These are phyloP conservation scores for Ustanciosporium gigantosporum DNA, from an alignment of 1,284 basidiomycete species.

Conservation along the genomic window DNA sequence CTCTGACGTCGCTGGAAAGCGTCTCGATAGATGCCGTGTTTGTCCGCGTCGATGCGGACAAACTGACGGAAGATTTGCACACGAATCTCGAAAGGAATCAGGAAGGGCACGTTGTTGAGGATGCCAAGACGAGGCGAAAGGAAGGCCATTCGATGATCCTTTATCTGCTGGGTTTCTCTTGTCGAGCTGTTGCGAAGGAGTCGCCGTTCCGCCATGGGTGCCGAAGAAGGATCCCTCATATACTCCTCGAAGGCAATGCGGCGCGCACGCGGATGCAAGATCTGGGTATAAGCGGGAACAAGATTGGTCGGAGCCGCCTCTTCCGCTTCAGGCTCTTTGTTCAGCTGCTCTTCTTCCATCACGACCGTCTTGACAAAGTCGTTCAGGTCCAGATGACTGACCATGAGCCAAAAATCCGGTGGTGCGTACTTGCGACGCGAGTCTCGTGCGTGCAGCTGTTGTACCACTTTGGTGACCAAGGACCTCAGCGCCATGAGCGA, in stretches of 20 bases:
- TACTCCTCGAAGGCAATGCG: slow-evolving; percentile 5
- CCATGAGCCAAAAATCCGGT: slow-evolving; percentile 82
- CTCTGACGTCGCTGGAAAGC: slow-evolving; percentile 24
- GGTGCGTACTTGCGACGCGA: slow-evolving; percentile 41
- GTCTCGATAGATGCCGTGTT: slow-evolving; percentile 20
- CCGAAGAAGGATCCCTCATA: not conserved
- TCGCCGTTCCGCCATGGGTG: slow-evolving; percentile 17
- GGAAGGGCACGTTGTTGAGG: slow-evolving; percentile 93
- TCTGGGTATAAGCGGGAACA: not conserved
- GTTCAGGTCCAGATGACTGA: slow-evolving; percentile 70
- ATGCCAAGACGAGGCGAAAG: slow-evolving; percentile 83
- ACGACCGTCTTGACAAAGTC: slow-evolving; percentile 88
- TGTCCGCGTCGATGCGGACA: slow-evolving; percentile 39
- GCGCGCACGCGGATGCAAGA: no score
- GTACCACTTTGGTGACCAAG: slow-evolving; percentile 46
- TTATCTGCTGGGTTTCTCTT: slow-evolving; percentile 26
- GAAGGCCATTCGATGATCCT: slow-evolving; percentile 72
- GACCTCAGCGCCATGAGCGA: slow-evolving; percentile 40
- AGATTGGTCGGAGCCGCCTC: not conserved
- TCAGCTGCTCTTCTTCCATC: slow-evolving; percentile 53
- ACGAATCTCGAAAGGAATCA: slow-evolving; percentile 88
- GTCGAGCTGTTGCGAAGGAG: slow-evolving; percentile 15
- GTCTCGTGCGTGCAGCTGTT: slow-evolving; percentile 55
- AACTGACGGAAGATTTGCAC: slow-evolving; percentile 75
- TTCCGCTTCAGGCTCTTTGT: slow-evolving; percentile 21